Evolutionary conservation across 768 basidiomycete genomes (phyloP).

Genomic region (Fomitopsis serialis): DNA sequence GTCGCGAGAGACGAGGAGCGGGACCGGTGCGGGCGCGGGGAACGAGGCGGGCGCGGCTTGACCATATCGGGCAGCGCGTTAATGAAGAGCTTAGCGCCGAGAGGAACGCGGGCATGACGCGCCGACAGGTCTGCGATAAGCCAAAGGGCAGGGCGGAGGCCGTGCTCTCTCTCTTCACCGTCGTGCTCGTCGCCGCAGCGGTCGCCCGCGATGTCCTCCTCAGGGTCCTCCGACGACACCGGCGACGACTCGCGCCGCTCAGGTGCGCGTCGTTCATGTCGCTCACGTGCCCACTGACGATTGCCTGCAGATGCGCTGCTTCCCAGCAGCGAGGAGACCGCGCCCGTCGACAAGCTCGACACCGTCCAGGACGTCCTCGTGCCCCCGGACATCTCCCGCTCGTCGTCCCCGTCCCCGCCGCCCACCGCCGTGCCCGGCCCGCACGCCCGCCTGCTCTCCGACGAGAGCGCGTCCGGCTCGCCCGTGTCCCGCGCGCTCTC

Average conservation of each 20-base stretch:
- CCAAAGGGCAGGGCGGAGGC: neutral
- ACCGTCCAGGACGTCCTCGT: too few species aligned
- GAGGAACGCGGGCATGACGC: neutral
- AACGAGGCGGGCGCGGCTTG: too few species aligned
- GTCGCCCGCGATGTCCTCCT: neutral
- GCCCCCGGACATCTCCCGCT: slow-evolving; percentile 7
- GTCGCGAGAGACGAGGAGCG: neutral
- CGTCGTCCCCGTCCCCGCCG: slow-evolving; percentile 15
- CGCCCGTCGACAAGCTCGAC: too few species aligned
- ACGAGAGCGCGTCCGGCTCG: slow-evolving; percentile 3
- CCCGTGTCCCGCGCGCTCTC: slow-evolving; percentile 24
- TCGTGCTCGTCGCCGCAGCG: slow-evolving; percentile 2
- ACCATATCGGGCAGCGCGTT: neutral
- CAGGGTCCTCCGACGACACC: neutral
- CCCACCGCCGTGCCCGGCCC: slow-evolving; percentile 17
- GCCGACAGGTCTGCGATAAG: neutral
- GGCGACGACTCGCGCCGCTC: neutral
- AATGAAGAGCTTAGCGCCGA: neutral
- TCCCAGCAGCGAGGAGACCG: too few species aligned
- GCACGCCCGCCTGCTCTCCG: slow-evolving; percentile 27
- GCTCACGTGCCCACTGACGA: slow-evolving; percentile 8
- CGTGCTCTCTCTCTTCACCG: neutral
- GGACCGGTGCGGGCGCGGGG: too few species aligned
- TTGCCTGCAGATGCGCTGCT: slow-evolving; percentile 12
- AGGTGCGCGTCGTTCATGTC: neutral